Conservation (phyloP, 495 filamentous ascomycete species). For the Baudoinia panamericana region DNA sequence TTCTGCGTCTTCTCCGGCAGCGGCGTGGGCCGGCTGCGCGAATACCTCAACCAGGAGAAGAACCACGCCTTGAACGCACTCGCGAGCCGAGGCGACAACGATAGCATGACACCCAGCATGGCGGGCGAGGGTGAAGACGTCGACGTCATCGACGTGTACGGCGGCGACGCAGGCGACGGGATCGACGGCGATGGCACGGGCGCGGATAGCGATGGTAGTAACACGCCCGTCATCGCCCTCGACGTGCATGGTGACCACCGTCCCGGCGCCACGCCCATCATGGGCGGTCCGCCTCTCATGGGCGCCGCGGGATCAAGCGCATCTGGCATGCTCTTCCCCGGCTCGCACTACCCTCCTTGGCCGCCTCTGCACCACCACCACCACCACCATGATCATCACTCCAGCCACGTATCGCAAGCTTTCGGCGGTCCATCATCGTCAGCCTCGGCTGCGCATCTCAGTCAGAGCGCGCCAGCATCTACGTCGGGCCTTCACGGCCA, state of each 20-base stretch:
- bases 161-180: constrained; percentile 17
- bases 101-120: constrained; percentile 2
- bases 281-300: background rate
- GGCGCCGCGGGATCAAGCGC: too few species aligned
- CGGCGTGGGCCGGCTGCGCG: constrained; percentile 65
- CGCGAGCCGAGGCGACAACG: constrained; percentile 4
- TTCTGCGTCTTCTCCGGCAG: constrained; percentile 95
- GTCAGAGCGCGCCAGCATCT: constrained; percentile 12
- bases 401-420: background rate
- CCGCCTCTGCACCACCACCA: too few species aligned
- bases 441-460: constrained; percentile 7
- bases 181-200: constrained; percentile 8
- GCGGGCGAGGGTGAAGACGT: constrained; percentile 13
- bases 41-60: constrained; percentile 51
- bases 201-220: constrained; percentile 6
- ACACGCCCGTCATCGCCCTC: constrained; percentile 12
- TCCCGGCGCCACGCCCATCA: constrained; percentile 13
- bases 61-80: constrained; percentile 1
- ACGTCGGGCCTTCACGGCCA: background rate
- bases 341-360: background rate
- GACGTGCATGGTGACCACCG: constrained; percentile 12
- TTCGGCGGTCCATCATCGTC: background rate
- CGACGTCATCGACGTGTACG: constrained; percentile 18
- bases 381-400: constrained; percentile 2
- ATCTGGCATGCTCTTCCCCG: constrained; percentile 1